These are phyloP conservation scores for Grigorovia yakushimaensis DNA, from an alignment of 805 yeast species.

Conservation along the genomic window DNA sequence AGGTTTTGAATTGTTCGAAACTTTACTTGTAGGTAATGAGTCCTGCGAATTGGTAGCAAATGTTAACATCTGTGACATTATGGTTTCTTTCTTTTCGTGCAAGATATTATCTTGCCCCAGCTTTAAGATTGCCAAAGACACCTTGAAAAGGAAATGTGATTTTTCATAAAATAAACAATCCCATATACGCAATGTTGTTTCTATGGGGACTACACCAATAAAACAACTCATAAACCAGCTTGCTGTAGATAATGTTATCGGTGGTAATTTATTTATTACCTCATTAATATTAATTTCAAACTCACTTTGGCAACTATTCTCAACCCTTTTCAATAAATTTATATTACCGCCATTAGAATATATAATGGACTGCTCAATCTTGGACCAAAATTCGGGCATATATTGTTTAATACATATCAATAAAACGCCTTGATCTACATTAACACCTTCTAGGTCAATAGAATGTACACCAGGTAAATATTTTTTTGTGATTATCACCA, in stretches of 20 bases:
- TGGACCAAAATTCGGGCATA: constrained; percentile 71
- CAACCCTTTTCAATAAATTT: no score
- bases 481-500: constrained; percentile 76
- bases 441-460: constrained; percentile 83
- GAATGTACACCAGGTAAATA: constrained; percentile 89
- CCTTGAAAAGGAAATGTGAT: constrained; percentile 72
- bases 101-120: constrained; percentile 57
- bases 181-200: constrained; percentile 83
- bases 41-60: constrained; percentile 2
- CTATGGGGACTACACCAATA: constrained; percentile 83
- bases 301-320: neutral
- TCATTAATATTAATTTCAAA: constrained; percentile 19
- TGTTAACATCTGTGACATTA: neutral
- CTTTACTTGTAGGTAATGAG: neutral
- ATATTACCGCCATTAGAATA: constrained; percentile 3
- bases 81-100: constrained; percentile 3
- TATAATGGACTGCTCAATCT: constrained; percentile 28
- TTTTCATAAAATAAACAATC: constrained; percentile 91
- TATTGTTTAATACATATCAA: constrained; percentile 78
- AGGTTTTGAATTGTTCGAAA: neutral
- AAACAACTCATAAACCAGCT: constrained; percentile 97
- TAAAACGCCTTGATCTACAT: constrained; percentile 86
- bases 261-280: constrained; percentile 69
- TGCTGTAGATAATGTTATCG: constrained; percentile 85
- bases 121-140: constrained; percentile 71